A percentile compares a stretch with the other conserved stretches of the same genome.
phyloP scores from a whole-genome alignment of 2,329 filamentous ascomycete genomes.

The Apiospora hydei region DNA sequence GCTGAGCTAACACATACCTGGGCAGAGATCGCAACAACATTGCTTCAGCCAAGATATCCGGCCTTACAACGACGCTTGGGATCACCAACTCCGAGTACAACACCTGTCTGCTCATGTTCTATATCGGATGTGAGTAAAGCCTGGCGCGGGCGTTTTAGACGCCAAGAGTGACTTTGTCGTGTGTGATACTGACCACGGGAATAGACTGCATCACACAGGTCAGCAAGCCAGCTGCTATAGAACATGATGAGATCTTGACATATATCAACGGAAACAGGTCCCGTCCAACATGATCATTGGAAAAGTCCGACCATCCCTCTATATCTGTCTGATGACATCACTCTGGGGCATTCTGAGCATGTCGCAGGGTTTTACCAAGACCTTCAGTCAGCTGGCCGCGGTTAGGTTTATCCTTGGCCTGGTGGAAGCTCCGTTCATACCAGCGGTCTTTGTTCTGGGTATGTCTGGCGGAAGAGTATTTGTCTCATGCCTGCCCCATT shows the following conservation, averaged over 20 bases:
- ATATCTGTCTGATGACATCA: constrained; percentile 34
- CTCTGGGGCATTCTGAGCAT: constrained; percentile 39
- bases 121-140: constrained; percentile 27
- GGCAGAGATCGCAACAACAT: background rate
- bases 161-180: background rate
- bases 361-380: constrained; percentile 43
- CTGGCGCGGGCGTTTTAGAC: fast-evolving
- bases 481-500: too few species aligned
- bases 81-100: constrained; percentile 31
- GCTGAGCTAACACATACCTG: fast-evolving
- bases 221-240: background rate
- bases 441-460: constrained; percentile 31
- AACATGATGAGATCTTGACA: background rate
- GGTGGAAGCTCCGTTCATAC: constrained; percentile 33
- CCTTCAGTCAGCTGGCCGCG: constrained; percentile 31
- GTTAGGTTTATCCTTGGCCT: constrained; percentile 33
- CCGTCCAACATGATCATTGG: constrained; percentile 34
- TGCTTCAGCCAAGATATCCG: constrained; percentile 27
- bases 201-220: background rate
- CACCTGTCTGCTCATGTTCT: constrained; percentile 32
- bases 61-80: constrained; percentile 25
- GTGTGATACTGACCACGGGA: background rate
- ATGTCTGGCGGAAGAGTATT: constrained; percentile 21
- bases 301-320: constrained; percentile 35
- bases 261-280: constrained; percentile 26